Evolutionary conservation across 257 asterid genomes (phyloP).

Genomic region (Solanum clarkiae): DNA sequence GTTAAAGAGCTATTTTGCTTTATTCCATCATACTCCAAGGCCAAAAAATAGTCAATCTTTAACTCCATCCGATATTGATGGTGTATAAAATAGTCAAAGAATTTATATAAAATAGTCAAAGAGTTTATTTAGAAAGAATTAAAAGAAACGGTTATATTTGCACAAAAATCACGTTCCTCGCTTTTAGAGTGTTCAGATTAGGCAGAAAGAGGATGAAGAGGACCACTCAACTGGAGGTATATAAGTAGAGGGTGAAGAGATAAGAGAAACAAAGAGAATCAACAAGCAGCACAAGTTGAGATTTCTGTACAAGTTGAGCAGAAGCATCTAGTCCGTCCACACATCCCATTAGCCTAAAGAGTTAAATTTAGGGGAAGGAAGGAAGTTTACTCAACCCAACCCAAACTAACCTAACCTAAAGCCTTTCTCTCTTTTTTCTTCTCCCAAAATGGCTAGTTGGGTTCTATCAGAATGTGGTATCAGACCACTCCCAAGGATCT

Average conservation of each 20-base stretch:
- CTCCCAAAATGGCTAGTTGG: conserved; percentile 18
- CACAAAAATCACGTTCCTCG: background rate
- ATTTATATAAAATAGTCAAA: too few species aligned
- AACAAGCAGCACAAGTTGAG: conserved; percentile 14
- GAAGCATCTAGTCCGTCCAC: conserved; percentile 1
- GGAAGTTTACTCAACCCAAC: too few species aligned
- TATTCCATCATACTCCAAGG: too few species aligned
- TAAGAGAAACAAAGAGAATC: background rate
- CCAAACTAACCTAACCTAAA: background rate
- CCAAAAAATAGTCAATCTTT: too few species aligned
- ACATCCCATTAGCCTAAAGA: background rate
- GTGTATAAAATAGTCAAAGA: background rate
- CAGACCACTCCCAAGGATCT: conserved; percentile 18
- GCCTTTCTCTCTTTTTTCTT: background rate
- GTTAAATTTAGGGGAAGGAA: too few species aligned
- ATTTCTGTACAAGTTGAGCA: background rate
- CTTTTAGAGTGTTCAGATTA: background rate
- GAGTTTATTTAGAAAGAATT: too few species aligned
- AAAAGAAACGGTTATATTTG: background rate
- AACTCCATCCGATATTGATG: too few species aligned
- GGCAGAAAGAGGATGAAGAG: background rate
- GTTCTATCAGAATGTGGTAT: conserved; percentile 36
- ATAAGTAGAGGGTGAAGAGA: background rate
- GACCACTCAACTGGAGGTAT: background rate
- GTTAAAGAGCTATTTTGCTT: too few species aligned